Percentiles rank a stretch among this genome's conserved stretches.
Conservation (phyloP, 305 asterid species). For the Plantago coronopus region DNA sequence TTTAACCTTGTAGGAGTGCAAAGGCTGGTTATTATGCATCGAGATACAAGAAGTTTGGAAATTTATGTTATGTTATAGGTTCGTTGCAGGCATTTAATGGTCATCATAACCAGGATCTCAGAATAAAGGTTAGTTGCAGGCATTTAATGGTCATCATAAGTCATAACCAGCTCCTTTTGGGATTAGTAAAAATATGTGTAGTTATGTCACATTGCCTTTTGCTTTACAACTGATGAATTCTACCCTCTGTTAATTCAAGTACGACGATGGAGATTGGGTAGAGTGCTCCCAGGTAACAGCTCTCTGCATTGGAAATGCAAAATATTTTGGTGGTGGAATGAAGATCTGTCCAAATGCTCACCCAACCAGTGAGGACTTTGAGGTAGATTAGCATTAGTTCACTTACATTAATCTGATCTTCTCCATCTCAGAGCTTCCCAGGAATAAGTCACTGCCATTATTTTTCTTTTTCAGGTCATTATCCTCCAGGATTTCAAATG, state of each 20-base stretch:
- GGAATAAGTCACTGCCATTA: conserved; percentile 13
- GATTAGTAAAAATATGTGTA: background rate
- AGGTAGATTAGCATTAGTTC: conserved; percentile 15
- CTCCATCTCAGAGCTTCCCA: background rate
- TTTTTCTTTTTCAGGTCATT: conserved; percentile 53
- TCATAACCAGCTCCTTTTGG: conserved; percentile 19
- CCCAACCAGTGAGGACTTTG: conserved; percentile 9
- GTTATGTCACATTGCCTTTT: too few relatives aligned
- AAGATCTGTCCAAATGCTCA: conserved; percentile 17
- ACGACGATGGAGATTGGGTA: conserved; percentile 82
- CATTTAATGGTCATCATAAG: conserved; percentile 73
- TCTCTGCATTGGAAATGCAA: conserved; percentile 59
- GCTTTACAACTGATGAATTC: conserved; percentile 15
- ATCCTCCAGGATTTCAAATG: conserved; percentile 82
- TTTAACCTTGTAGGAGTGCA: conserved; percentile 61
- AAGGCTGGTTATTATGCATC: conserved; percentile 89
- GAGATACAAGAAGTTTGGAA: conserved; percentile 80
- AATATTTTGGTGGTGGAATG: conserved; percentile 20
- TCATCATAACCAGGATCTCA: conserved; percentile 70
- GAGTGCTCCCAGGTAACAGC: conserved; percentile 75
- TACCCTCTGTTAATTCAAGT: conserved; percentile 34
- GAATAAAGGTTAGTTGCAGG: conserved; percentile 77
- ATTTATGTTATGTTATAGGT: conserved; percentile 81
- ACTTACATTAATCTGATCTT: conserved; percentile 1
- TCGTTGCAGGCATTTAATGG: conserved; percentile 77